These are phyloP conservation scores for Lycium barbarum DNA, from an alignment of 257 asterid species.

Conservation along the genomic window DNA sequence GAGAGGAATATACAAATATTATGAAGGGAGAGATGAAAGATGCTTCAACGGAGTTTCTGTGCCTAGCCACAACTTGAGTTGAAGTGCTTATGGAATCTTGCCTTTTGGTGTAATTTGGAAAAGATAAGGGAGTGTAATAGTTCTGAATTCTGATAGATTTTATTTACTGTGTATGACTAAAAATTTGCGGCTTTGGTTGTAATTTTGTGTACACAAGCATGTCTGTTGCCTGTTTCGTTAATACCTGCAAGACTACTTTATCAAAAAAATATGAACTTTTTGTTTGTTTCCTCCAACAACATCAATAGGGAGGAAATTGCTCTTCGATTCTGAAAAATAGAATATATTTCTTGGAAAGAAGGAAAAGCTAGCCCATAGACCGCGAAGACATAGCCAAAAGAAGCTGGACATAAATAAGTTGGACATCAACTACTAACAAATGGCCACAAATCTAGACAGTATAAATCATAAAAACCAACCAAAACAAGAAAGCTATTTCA, in stretches of 20 bases:
- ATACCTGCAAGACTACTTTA: not conserved
- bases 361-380: constrained; percentile 8
- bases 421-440: constrained; percentile 12
- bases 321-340: not conserved
- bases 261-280: not conserved
- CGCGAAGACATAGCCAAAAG: not conserved
- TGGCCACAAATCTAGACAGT: not conserved
- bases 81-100: not conserved
- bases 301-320: not conserved
- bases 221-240: constrained; percentile 8
- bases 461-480: not conserved
- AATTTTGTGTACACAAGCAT: not conserved
- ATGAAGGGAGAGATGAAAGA: not conserved
- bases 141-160: not conserved
- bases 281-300: constrained; percentile 2
- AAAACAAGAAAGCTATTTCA: not conserved
- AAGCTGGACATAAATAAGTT: not conserved
- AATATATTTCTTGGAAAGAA: constrained; percentile 9
- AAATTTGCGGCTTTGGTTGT: not conserved
- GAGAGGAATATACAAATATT: not conserved
- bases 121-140: not conserved
- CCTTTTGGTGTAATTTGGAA: not conserved
- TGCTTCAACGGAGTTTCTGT: not conserved
- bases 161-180: not conserved
- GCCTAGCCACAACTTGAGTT: not conserved